Conservation (phyloP, 1,284 basidiomycete genomes). For the Pyrrhoderma lamaoense region DNA sequence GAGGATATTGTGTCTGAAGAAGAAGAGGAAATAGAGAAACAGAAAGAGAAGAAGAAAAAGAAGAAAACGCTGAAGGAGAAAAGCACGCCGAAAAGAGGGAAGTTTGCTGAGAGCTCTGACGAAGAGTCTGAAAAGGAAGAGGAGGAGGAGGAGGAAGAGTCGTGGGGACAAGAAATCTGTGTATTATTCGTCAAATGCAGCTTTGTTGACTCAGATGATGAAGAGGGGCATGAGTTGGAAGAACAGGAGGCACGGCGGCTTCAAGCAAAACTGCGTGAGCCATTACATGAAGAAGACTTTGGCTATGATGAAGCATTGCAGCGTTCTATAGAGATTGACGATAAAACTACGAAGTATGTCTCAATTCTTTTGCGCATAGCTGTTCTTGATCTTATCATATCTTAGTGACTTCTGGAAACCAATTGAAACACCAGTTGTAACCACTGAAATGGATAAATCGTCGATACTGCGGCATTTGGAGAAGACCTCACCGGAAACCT, state of each 20-base stretch:
- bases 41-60: constrained; percentile 18
- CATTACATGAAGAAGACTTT: constrained; percentile 75
- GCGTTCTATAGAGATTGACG: constrained; percentile 28
- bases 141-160: constrained; percentile 50
- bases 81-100: constrained; percentile 12
- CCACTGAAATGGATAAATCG: constrained; percentile 43
- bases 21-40: constrained; percentile 24
- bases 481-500: constrained; percentile 71
- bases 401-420: constrained; percentile 26
- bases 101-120: constrained; percentile 8
- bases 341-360: constrained; percentile 40
- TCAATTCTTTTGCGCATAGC: constrained; percentile 1
- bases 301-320: constrained; percentile 67
- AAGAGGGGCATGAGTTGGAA: constrained; percentile 81
- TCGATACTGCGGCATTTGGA: constrained; percentile 69
- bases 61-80: constrained; percentile 6
- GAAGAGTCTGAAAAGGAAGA: constrained; percentile 23
- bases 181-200: constrained; percentile 83
- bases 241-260: constrained; percentile 81
- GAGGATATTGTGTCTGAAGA: constrained; percentile 35
- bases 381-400: neutral
- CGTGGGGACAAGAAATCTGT: constrained; percentile 75
- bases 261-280: constrained; percentile 70
- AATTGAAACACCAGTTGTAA: constrained; percentile 29
- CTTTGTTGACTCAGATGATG: constrained; percentile 77